Conservation (phyloP, 1,284 basidiomycete species). For the Takashimella tepidaria region DNA sequence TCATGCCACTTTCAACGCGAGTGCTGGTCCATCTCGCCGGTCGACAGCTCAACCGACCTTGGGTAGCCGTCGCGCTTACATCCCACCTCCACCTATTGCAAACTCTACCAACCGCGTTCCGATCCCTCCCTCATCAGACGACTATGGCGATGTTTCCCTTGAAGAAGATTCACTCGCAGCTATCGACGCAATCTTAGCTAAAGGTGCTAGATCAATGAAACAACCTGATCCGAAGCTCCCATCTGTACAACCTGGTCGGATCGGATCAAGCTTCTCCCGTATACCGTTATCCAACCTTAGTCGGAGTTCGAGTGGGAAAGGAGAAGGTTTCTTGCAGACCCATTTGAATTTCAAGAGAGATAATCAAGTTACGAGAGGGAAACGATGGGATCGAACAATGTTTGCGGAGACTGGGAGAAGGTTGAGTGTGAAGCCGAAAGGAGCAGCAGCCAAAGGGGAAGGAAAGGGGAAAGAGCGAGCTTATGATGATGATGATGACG, state of each 20-base stretch:
- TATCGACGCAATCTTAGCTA: constrained; percentile 13
- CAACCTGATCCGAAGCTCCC: neutral
- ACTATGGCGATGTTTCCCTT: constrained; percentile 19
- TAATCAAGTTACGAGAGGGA: constrained; percentile 48
- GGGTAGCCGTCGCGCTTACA: constrained; percentile 6
- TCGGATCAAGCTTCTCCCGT: neutral
- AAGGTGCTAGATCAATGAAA: neutral
- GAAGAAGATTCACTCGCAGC: constrained; percentile 16
- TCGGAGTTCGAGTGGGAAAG: constrained; percentile 5
- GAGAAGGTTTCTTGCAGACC: constrained; percentile 29
- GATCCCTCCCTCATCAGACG: constrained; percentile 17
- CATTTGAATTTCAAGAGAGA: constrained; percentile 43
- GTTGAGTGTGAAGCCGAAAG: constrained; percentile 42
- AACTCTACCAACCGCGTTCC: neutral
- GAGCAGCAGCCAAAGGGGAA: constrained; percentile 38
- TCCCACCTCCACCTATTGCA: neutral
- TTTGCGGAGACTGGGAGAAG: constrained; percentile 71
- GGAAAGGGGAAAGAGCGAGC: constrained; percentile 27
- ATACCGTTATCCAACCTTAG: constrained; percentile 1
- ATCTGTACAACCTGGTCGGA: neutral
- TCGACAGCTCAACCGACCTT: constrained; percentile 2
- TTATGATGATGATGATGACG: constrained; percentile 50
- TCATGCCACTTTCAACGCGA: neutral
- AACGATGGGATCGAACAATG: constrained; percentile 78
- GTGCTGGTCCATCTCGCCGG: constrained; percentile 8